Evolutionary conservation across 306 rosid genomes (phyloP).

Genomic region (Aeschynomene evenia): DNA sequence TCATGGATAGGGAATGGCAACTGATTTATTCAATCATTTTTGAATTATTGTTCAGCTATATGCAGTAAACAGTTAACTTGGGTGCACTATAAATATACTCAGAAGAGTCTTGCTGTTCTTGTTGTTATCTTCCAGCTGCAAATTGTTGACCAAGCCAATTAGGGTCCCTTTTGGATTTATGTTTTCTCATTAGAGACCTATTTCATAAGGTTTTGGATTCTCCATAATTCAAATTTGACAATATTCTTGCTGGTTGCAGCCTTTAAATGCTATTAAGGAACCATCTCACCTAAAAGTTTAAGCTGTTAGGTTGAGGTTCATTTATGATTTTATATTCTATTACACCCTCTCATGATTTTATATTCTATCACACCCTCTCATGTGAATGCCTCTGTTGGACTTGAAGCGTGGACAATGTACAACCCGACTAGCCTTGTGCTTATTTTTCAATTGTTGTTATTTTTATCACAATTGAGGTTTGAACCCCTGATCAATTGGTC

Average conservation of each 20-base stretch:
- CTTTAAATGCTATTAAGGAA: slow-evolving; percentile 5
- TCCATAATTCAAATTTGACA: not conserved
- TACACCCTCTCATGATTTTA: no score
- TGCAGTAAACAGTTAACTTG: not conserved
- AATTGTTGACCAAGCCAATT: not conserved
- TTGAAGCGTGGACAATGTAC: no score
- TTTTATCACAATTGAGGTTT: no score
- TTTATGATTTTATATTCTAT: no score
- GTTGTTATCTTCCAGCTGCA: not conserved
- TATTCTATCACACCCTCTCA: no score
- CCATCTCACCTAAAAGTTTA: no score
- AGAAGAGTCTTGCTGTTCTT: not conserved
- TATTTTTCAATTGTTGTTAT: no score
- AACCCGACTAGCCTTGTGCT: no score
- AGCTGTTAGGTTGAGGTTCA: no score
- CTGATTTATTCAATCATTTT: not conserved
- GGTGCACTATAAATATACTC: not conserved
- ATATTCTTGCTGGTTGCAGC: not conserved
- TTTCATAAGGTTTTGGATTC: not conserved
- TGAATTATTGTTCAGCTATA: not conserved
- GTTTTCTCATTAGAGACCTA: not conserved
- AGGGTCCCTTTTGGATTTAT: not conserved
- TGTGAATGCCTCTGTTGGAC: no score
- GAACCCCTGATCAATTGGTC: no score
- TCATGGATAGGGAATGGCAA: not conserved